A percentile compares a stretch with the other conserved stretches of the same genome.
These are phyloP conservation scores for Saccharomycopsis olivae DNA, from an alignment of 805 yeast species.

Conservation along the genomic window DNA sequence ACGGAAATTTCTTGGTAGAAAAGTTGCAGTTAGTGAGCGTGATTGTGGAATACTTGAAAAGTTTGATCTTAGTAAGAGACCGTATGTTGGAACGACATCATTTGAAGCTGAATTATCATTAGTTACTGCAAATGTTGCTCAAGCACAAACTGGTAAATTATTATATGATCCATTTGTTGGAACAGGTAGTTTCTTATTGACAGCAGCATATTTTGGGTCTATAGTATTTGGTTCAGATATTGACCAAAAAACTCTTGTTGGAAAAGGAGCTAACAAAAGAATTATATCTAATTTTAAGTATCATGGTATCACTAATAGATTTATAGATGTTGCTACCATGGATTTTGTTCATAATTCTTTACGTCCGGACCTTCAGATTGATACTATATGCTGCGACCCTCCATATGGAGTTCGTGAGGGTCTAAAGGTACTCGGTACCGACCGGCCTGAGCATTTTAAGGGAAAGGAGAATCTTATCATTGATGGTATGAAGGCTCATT, in stretches of 20 bases:
- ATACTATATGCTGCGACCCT: conserved; percentile 88
- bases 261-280: conserved; percentile 36
- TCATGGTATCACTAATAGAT: conserved; percentile 46
- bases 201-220: conserved; percentile 81
- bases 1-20: conserved; percentile 50
- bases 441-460: conserved; percentile 48
- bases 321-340: conserved; percentile 76
- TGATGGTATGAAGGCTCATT: conserved; percentile 68
- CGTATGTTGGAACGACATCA: conserved; percentile 90
- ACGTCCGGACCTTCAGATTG: conserved; percentile 50
- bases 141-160: conserved; percentile 50
- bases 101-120: conserved; percentile 90
- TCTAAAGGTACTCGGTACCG: conserved; percentile 75
- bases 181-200: conserved; percentile 87
- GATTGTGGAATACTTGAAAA: conserved; percentile 55
- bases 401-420: conserved; percentile 98
- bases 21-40: conserved; percentile 53
- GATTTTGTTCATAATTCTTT: conserved; percentile 91
- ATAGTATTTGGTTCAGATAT: conserved; percentile 81
- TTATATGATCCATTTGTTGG: conserved; percentile 95
- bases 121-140: conserved; percentile 80
- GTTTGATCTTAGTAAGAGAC: conserved; percentile 72
- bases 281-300: conserved; percentile 63
- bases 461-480: conserved; percentile 70
- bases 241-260: conserved; percentile 62